Evolutionary conservation across 257 asterid genomes (phyloP), one percentile per base, ranked within the genome.

Genomic region (Hygrophila difformis): DNA sequence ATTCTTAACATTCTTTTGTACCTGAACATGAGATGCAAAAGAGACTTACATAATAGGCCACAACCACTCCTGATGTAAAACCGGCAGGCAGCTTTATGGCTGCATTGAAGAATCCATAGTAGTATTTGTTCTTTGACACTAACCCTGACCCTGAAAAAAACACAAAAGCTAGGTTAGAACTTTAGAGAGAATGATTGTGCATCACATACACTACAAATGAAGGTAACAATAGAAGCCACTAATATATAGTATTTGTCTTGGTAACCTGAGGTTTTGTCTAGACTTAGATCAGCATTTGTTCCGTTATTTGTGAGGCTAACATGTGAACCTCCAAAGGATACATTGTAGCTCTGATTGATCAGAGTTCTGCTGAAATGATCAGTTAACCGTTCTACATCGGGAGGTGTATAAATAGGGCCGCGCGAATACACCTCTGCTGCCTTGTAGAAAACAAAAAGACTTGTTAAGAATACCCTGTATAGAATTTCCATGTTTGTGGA

Each of bases 11-110:
- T 43, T 20, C 31, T 43, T 43, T 4, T 43, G 5, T 5, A 19
- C n/a, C 5, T 18, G n/a, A 22, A 8, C 11, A 56, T 14, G 40
- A 7, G 29, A 24, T 23, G 34, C 3, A 10, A 52, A 2, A 41
- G 0, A 3, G 18, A 49, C 92, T 74, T 74, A 79, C 94, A 51
- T 86, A 86, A 44, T 74, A 86, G 42, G 96, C 94, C 15, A 75
- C 79, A 28, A 86, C 96, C 47, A 86, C 72, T 52, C 96, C 94
- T 26, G 96, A 82, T 26, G 94, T 86, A 57, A 79, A 86, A 35
- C 93, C 86, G 55, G 78, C 62, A n/a, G 94, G 96, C 40, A 86
- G 68, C 55, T 79, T 86, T 57, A 86, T 18, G 23, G 85, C 92
- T 72, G 82, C 86, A 66, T 59, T 86, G 70, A 86, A 86, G 48